A percentile compares a stretch with the other conserved stretches of the same genome.
Conservation (phyloP, 2,329 filamentous ascomycete species). For the Aspergillus sp. region DNA sequence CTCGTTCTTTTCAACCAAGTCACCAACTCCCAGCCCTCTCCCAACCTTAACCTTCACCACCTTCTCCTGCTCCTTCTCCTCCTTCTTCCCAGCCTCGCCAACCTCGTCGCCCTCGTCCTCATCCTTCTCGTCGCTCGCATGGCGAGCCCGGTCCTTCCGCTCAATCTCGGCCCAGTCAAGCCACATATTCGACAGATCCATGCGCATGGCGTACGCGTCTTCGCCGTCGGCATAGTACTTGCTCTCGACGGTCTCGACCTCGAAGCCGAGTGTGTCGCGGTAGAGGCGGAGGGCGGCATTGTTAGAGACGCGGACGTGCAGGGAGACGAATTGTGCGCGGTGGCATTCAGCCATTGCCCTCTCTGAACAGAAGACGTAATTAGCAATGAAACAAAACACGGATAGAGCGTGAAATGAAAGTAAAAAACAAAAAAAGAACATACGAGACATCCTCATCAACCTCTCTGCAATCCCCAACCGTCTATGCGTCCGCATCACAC, state of each 20-base stretch:
- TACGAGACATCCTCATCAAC: conserved; percentile 94
- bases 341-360: conserved; percentile 97
- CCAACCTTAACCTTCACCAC: conserved; percentile 87
- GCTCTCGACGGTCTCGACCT: conserved; percentile 66
- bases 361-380: conserved; percentile 52
- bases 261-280: conserved; percentile 86
- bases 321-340: conserved; percentile 84
- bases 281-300: conserved; percentile 87
- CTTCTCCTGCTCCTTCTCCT: conserved; percentile 52
- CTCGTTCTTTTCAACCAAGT: conserved; percentile 53
- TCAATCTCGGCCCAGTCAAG: conserved; percentile 49
- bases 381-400: too few species aligned
- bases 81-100: conserved; percentile 61
- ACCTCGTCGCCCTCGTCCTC: conserved; percentile 70
- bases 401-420: neutral
- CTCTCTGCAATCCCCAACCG: conserved; percentile 92
- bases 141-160: conserved; percentile 36
- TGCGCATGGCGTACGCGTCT: conserved; percentile 91
- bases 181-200: conserved; percentile 65
- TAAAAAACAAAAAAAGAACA: conserved; percentile 40
- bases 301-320: conserved; percentile 95
- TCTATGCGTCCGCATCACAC: conserved; percentile 94
- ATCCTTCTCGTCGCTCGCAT: conserved; percentile 29
- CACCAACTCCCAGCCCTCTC: conserved; percentile 71
- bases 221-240: conserved; percentile 86